Conservation (phyloP, 768 basidiomycete species). For the Cyathus striatus region DNA sequence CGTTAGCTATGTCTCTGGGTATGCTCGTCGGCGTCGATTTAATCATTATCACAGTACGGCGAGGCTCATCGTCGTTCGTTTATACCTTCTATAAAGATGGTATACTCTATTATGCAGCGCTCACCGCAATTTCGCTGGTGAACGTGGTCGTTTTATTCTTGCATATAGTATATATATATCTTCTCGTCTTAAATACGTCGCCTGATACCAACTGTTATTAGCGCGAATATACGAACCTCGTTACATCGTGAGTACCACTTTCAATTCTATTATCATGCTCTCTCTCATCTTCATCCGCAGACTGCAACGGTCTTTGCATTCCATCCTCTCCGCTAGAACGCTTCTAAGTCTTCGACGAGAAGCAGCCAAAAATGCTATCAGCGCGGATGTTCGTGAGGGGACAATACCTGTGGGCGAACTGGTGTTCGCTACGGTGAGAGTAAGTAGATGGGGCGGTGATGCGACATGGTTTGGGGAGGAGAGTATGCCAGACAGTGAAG, state of each 20-base stretch:
- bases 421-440: background rate
- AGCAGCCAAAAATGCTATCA: background rate
- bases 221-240: background rate
- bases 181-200: background rate
- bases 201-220: background rate
- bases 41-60: background rate
- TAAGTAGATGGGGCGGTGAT: background rate
- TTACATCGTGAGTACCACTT: too few relatives aligned
- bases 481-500: background rate
- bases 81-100: background rate
- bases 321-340: conserved; percentile 1
- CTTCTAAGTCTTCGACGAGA: conserved; percentile 1
- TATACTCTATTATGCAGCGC: background rate
- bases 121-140: background rate
- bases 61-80: background rate
- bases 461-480: background rate
- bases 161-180: background rate
- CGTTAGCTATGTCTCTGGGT: too few relatives aligned
- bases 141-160: background rate
- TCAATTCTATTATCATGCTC: too few relatives aligned
- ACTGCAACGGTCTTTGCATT: background rate
- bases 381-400: background rate
- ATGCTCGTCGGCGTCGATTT: background rate
- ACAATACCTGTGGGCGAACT: background rate
- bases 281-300: too few relatives aligned